Base-by-base conservation (phyloP, 1,284 basidiomycete genomes). In the Microstroma glucosiphilum region DNA sequence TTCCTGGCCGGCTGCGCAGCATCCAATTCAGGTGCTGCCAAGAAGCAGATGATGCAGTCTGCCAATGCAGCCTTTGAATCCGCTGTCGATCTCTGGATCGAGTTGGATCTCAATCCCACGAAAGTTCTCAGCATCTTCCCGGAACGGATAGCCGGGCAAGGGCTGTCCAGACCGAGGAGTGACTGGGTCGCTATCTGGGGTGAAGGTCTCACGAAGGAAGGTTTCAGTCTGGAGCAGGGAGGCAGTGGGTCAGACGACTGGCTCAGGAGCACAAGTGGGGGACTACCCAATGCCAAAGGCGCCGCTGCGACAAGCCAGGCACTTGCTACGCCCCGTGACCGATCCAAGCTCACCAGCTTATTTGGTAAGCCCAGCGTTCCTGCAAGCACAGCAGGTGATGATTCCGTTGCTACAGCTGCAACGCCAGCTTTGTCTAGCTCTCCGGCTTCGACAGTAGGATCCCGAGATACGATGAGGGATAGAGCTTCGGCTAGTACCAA, bases 61-160 rank as follows among this genome's bases (percentile, higher is more conserved):
- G 83, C 84, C 15, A 83, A 86, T 60, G 51, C 25, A 19, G 51
- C 21, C 6, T 92, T 85, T 70, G 86, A 89, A 65, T 81, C 83
- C 15, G 93, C 94, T 0, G 87, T 97, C 61, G 88, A 94, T 73
- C 85, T 86, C 0, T 94, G 98, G 78, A 85, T 93, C 57, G 86
- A 88, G 49, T 86, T 94, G 53, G 89, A 97, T 69, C 84, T 91
- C 66, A 94, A 96, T 73, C 94, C 94, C 0, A 91, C 92, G 1
- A 91, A 93, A 74, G 90, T 98, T 0, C 85, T 98, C 13, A 89
- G 92, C 0, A 82, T 97, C 3, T 98, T 90, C 78, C 90, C 92
- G 0, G 84, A 88, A 55, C 83, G 82, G 17, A 86, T 98, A 1
- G 85, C 92, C 0, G 94, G 94, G 3, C 83, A 25, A 13, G 17